Evolutionary conservation across 2,329 filamentous ascomycete genomes (phyloP).

Genomic region (Hymenoscyphus occultus): DNA sequence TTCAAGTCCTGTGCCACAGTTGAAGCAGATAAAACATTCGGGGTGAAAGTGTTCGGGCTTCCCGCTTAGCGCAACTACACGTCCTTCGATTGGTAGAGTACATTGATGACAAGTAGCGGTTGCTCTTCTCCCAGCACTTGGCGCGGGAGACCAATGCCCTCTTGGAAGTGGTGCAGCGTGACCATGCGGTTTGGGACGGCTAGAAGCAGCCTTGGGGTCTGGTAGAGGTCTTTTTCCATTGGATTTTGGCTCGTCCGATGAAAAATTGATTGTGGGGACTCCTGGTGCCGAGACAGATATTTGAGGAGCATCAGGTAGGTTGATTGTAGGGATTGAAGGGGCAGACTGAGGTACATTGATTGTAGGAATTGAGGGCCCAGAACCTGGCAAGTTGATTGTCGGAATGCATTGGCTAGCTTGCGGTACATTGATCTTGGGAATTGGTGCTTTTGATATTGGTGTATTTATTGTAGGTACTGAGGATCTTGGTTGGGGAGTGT

Average conservation of each 20-base stretch:
- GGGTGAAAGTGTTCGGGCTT: slow-evolving; percentile 79
- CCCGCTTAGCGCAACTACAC: slow-evolving; percentile 81
- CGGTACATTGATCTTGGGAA: slow-evolving; percentile 23
- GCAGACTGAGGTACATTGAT: slow-evolving; percentile 41
- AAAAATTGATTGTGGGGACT: slow-evolving; percentile 49
- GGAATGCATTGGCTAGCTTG: slow-evolving; percentile 17
- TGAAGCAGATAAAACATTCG: slow-evolving; percentile 85
- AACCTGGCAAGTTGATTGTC: slow-evolving; percentile 23
- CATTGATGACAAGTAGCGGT: slow-evolving; percentile 84
- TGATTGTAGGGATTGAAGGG: slow-evolving; percentile 34
- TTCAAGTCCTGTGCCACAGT: slow-evolving; percentile 84
- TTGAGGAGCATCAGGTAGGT: slow-evolving; percentile 31
- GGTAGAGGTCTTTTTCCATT: slow-evolving; percentile 34
- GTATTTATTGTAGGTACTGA: slow-evolving; percentile 7
- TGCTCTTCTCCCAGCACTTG: slow-evolving; percentile 46
- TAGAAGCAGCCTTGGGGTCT: slow-evolving; percentile 39
- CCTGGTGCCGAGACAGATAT: slow-evolving; percentile 29
- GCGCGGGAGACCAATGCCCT: slow-evolving; percentile 57
- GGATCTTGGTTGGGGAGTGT: slow-evolving; percentile 41
- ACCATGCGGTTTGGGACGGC: slow-evolving; percentile 36
- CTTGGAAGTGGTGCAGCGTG: slow-evolving; percentile 34
- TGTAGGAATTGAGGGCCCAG: slow-evolving; percentile 18
- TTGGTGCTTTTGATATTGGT: slow-evolving; percentile 7
- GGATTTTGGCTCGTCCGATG: slow-evolving; percentile 28
- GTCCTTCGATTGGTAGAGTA: slow-evolving; percentile 78